A percentile compares a stretch with the other conserved stretches of the same genome.
Conservation (phyloP, 176 grass and related monocot species). For the Zoysia pacifica region DNA sequence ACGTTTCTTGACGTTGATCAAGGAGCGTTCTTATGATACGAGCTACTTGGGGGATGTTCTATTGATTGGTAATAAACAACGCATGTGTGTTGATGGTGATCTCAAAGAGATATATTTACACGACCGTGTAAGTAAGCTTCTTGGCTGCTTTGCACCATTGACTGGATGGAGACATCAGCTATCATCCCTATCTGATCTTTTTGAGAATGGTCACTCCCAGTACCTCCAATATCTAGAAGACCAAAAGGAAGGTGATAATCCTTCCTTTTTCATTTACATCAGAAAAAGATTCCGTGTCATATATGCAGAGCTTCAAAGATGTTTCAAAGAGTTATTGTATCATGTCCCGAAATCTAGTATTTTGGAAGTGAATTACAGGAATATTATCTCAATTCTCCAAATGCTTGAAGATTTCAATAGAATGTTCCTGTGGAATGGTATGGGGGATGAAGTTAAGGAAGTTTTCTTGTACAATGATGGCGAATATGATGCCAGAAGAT, state of each 20-base stretch:
- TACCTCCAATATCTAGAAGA: constrained; percentile 38
- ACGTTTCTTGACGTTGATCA: constrained; percentile 53
- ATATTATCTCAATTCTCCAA: constrained; percentile 51
- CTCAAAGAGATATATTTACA: constrained; percentile 71
- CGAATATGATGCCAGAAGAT: neutral
- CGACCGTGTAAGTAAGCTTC: constrained; percentile 48
- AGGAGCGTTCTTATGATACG: constrained; percentile 37
- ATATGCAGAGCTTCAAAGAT: constrained; percentile 36
- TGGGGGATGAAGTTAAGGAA: constrained; percentile 35
- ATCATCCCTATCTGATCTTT: constrained; percentile 49
- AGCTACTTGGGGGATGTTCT: constrained; percentile 60
- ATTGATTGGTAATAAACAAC: constrained; percentile 62
- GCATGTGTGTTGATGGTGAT: constrained; percentile 45
- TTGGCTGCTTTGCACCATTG: constrained; percentile 50
- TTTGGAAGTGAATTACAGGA: constrained; percentile 44
- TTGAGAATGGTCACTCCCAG: constrained; percentile 48
- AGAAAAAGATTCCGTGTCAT: constrained; percentile 48
- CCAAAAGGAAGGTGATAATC: constrained; percentile 1
- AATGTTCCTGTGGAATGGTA: constrained; percentile 22
- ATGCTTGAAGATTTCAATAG: constrained; percentile 52
- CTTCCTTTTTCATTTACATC: constrained; percentile 47
- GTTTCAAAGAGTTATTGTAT: constrained; percentile 56
- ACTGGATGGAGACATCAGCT: constrained; percentile 67
- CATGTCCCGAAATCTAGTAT: constrained; percentile 61
- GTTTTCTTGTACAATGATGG: constrained; percentile 43